Conservation (phyloP, 108 stramenopile genomes). For the Nannochloropsis salina region DNA sequence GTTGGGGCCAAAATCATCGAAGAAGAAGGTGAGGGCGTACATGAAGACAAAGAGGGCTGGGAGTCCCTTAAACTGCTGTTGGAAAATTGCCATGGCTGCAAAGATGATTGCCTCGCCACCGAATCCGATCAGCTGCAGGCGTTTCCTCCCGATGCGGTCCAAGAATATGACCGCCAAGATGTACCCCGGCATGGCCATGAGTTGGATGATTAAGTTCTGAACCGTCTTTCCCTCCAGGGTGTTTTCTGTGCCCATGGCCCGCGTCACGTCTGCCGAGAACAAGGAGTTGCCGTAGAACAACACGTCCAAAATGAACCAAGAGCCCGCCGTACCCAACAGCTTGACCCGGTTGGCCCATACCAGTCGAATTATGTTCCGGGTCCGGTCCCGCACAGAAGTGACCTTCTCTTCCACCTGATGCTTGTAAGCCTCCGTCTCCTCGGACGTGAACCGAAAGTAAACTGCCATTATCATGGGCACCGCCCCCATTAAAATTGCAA, state of each 20-base stretch:
- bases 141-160: slow-evolving; percentile 49
- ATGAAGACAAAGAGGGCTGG: background rate
- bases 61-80: background rate
- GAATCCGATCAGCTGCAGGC: slow-evolving; percentile 57
- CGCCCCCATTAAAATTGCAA: slow-evolving; percentile 26
- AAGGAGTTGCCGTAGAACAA: slow-evolving; percentile 55
- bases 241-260: slow-evolving; percentile 29
- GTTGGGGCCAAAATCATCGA: slow-evolving; percentile 60
- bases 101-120: background rate
- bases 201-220: slow-evolving; percentile 41
- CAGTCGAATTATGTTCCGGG: slow-evolving; percentile 16
- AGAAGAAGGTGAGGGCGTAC: slow-evolving; percentile 57
- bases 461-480: slow-evolving; percentile 28
- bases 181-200: slow-evolving; percentile 56
- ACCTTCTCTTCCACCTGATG: slow-evolving; percentile 27
- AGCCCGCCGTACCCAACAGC: slow-evolving; percentile 57
- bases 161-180: slow-evolving; percentile 49
- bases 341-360: background rate
- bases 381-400: background rate
- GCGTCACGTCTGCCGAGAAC: slow-evolving; percentile 31
- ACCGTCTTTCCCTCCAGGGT: slow-evolving; percentile 24
- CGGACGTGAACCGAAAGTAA: slow-evolving; percentile 21
- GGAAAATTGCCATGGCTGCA: background rate
- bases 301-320: slow-evolving; percentile 62
- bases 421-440: slow-evolving; percentile 6